phyloP scores from a whole-genome alignment of 768 basidiomycete species.

The Auriscalpium vulgare region DNA sequence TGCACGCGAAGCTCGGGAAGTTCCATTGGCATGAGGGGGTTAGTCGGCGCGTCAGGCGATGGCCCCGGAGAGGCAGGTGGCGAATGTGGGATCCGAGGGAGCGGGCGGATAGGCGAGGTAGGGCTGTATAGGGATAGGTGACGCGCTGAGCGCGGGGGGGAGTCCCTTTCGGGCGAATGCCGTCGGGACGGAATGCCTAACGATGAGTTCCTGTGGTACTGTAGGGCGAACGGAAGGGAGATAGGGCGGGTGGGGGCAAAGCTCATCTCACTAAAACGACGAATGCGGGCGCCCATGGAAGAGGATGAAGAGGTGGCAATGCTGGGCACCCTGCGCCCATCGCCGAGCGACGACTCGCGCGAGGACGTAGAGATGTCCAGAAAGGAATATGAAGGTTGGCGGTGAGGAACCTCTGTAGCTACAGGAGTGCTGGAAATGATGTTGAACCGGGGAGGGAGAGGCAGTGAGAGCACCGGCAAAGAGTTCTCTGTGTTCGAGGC shows the following conservation, averaged over 20 bases:
- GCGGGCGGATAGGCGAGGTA: constrained; percentile 2
- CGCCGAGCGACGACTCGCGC: constrained; percentile 1
- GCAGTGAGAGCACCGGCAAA: not conserved
- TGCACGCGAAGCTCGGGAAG: constrained; percentile 7
- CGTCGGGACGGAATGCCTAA: not conserved
- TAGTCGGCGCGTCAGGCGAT: not conserved
- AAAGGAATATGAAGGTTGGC: constrained; percentile 5
- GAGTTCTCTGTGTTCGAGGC: not conserved
- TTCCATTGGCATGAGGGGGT: not conserved
- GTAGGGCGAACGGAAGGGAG: constrained; percentile 12
- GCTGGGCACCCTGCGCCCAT: not conserved
- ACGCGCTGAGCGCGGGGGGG: not conserved
- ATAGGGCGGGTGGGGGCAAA: constrained; percentile 2
- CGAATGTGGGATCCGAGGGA: constrained; percentile 1
- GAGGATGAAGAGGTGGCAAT: constrained; percentile 7
- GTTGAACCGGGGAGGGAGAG: not conserved
- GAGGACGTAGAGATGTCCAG: constrained; percentile 13
- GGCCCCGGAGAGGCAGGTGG: not conserved
- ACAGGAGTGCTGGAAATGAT: not conserved
- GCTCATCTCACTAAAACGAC: constrained; percentile 1
- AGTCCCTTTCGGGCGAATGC: not conserved
- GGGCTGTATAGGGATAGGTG: not conserved
- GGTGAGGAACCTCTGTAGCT: not conserved
- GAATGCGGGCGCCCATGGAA: not conserved
- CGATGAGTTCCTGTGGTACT: constrained; percentile 5